Base-by-base conservation (phyloP, 1,284 basidiomycete species). In the Cutaneotrichosporon mucoides region DNA sequence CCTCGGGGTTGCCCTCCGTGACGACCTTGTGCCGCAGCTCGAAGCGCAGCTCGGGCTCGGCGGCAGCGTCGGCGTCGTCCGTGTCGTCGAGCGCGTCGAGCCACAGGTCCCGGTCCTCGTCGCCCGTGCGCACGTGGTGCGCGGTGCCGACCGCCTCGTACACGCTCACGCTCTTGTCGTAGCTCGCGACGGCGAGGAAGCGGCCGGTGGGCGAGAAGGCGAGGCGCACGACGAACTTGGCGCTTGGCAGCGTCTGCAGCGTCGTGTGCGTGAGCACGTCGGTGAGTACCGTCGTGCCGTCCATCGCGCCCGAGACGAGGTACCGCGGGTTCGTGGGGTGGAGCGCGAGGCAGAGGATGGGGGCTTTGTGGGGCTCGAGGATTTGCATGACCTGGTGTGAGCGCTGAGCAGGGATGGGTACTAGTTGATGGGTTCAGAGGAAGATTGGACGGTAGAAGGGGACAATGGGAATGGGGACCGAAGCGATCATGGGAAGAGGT, bases 201-300 rank as follows among this genome's bases (percentile, higher is more conserved):
- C 61, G 53, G 4, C 77, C 72, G 45, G 73, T 64, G 1, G 66
- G 57, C 0, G 73, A 76, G 59, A 79, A 78, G 4, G 67, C 67
- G 4, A 73, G 70, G 38, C 75, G 68, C 10, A 77, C 73, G 46
- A 79, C 76, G 55, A 76, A 78, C 57, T 78, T 79, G 36, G 56
- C 55, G 5, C 72, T 70, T 4, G 42, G 45, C 60, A 79, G 76
- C 0, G 71, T 71, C 56, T 79, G 78, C 4, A 79, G 47, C 0
- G 68, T 52, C 33, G 63, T 35, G 11, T 51, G 50, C 2, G 75
- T 75, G 60, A 79, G 67, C 7, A 78, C 54, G 57, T 79, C 78
- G 5, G 66, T 70, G 12, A 78, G 54, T 2, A 68, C 56, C 8
- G 73, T 69, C 4, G 69, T 69, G 9, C 76, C 77, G 57, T 79